A percentile compares a stretch with the other conserved stretches of the same genome.
Conservation (phyloP, 345 rosid species). For the Microcos paniculata region DNA sequence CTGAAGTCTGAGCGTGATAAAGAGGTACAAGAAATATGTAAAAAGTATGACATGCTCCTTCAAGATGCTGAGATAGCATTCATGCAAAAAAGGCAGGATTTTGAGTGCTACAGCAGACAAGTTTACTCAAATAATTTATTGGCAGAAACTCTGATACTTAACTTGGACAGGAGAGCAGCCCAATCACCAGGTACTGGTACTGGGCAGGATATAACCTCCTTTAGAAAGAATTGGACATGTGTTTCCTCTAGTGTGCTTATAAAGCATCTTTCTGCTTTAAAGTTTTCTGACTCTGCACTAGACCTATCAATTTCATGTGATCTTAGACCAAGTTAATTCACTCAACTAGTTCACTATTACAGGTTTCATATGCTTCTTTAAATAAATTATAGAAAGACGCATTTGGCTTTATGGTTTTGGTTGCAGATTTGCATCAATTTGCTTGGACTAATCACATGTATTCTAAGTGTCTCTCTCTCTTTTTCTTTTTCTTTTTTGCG, state of each 20-base stretch:
- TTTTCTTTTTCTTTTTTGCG: too few species aligned
- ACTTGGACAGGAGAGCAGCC: background rate
- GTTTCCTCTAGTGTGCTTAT: background rate
- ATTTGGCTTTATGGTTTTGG: background rate
- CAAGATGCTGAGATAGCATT: conserved; percentile 19
- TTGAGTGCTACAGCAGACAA: background rate
- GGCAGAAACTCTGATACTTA: conserved; percentile 13
- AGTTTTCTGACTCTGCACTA: background rate
- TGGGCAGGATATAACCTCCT: background rate
- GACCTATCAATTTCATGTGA: background rate
- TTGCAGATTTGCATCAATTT: background rate
- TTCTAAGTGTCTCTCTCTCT: background rate
- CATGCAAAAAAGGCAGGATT: conserved; percentile 4
- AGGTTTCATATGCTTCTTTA: background rate
- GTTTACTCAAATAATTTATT: conserved; percentile 14
- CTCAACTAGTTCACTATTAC: background rate
- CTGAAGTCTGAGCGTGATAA: conserved; percentile 17
- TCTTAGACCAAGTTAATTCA: background rate
- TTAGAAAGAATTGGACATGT: background rate
- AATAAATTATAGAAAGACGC: background rate
- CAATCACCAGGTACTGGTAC: background rate
- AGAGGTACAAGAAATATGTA: conserved; percentile 20
- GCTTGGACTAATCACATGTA: background rate
- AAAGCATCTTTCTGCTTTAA: background rate
- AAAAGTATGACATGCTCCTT: conserved; percentile 18